Conservation (phyloP, 2,329 filamentous ascomycete species). For the Xylariales sp. region DNA sequence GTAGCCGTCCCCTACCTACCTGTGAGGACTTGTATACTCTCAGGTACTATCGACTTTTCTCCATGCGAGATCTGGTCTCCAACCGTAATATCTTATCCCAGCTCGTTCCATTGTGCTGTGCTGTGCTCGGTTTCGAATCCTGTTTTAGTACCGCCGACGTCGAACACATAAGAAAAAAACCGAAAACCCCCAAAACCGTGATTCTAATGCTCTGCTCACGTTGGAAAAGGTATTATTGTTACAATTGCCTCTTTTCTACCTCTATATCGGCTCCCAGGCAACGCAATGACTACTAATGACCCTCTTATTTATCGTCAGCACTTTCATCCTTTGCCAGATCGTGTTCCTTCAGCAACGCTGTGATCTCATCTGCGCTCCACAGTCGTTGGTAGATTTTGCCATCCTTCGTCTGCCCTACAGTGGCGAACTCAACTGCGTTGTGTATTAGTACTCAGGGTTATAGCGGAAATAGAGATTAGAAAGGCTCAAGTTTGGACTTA, state of each 20-base stretch:
- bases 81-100: too few relatives aligned
- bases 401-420: conserved; percentile 92
- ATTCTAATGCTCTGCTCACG: conserved; percentile 10
- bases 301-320: conserved; percentile 70
- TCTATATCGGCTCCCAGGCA: conserved; percentile 33
- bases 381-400: conserved; percentile 98
- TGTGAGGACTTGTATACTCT: too few relatives aligned
- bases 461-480: background rate
- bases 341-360: conserved; percentile 91
- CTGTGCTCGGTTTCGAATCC: background rate
- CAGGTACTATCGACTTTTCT: too few relatives aligned
- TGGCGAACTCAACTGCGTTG: conserved; percentile 90
- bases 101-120: too few relatives aligned
- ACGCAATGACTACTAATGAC: conserved; percentile 17
- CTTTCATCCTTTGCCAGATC: conserved; percentile 90
- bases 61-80: too few relatives aligned
- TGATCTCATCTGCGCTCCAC: conserved; percentile 97
- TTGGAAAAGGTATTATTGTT: conserved; percentile 37
- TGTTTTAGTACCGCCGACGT: background rate
- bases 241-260: conserved; percentile 39
- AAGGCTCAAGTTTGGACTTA: conserved; percentile 60
- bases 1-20: background rate
- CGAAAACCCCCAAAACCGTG: background rate
- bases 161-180: background rate
- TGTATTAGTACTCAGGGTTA: conserved; percentile 30